phyloP scores from a whole-genome alignment of 2,329 filamentous ascomycete genomes.

The Pleurostoma richardsiae region DNA sequence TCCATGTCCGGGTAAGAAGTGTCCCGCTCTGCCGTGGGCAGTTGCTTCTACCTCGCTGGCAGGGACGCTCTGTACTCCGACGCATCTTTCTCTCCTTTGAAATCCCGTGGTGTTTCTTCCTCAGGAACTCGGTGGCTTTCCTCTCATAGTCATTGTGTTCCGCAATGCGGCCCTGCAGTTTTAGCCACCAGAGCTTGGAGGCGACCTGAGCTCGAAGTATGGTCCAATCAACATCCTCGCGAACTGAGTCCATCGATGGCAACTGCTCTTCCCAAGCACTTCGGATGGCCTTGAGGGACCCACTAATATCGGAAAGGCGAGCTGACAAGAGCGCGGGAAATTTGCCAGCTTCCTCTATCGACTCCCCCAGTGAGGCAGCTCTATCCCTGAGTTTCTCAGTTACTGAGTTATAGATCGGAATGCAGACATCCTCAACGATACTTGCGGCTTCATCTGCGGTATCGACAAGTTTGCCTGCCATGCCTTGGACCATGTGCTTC shows the following conservation, averaged over 20 bases:
- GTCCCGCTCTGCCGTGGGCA: no score
- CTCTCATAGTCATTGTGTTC: slow-evolving; percentile 38
- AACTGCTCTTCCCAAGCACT: background rate
- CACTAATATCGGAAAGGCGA: slow-evolving; percentile 6
- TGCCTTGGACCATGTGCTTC: slow-evolving; percentile 27
- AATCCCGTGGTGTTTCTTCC: slow-evolving; percentile 25
- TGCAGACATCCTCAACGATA: slow-evolving; percentile 19
- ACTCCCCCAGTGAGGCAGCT: slow-evolving; percentile 20
- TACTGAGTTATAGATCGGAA: slow-evolving; percentile 20
- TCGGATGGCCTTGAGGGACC: slow-evolving; percentile 14
- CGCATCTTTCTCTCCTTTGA: slow-evolving; percentile 14
- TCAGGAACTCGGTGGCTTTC: slow-evolving; percentile 39
- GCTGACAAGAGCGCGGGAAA: slow-evolving; percentile 12
- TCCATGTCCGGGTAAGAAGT: no score
- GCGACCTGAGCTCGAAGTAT: slow-evolving; percentile 49
- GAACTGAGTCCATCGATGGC: slow-evolving; percentile 23
- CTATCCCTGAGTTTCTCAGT: slow-evolving; percentile 23
- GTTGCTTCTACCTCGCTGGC: no score
- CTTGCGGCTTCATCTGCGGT: slow-evolving; percentile 27
- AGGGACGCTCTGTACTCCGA: no score
- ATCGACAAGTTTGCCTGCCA: slow-evolving; percentile 35
- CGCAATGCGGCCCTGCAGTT: slow-evolving; percentile 41
- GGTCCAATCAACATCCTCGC: slow-evolving; percentile 35
- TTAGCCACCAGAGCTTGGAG: slow-evolving; percentile 54
- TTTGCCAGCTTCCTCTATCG: slow-evolving; percentile 19